These are phyloP conservation scores for Limtongia smithiae DNA, from an alignment of 805 yeast species.

Conservation along the genomic window DNA sequence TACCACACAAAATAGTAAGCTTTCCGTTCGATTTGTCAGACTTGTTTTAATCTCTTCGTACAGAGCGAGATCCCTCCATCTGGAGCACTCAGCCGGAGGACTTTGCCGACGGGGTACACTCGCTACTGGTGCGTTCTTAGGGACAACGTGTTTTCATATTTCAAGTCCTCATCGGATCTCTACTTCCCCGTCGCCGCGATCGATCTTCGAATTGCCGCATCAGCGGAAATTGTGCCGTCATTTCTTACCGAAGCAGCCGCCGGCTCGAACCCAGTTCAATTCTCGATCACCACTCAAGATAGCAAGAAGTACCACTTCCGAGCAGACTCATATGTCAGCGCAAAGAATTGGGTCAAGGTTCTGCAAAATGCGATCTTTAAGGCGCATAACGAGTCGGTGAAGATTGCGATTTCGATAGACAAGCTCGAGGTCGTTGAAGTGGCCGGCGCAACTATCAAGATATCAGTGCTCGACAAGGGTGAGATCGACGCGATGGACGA, in stretches of 20 bases:
- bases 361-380: slow-evolving; percentile 76
- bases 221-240: slow-evolving; percentile 50
- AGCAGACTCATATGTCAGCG: slow-evolving; percentile 69
- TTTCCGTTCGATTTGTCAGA: background rate
- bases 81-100: slow-evolving; percentile 50
- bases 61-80: slow-evolving; percentile 39
- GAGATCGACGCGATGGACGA: slow-evolving; percentile 60
- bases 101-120: slow-evolving; percentile 40
- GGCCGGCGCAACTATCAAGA: slow-evolving; percentile 51
- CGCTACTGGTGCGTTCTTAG: slow-evolving; percentile 80
- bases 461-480: slow-evolving; percentile 50
- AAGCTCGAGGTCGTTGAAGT: slow-evolving; percentile 59
- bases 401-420: slow-evolving; percentile 64
- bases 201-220: slow-evolving; percentile 60
- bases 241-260: slow-evolving; percentile 16
- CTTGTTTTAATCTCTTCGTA: background rate
- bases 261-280: slow-evolving; percentile 43
- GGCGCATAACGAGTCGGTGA: slow-evolving; percentile 68
- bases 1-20: slow-evolving; percentile 55
- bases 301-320: slow-evolving; percentile 54
- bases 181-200: slow-evolving; percentile 78
- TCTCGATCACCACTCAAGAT: slow-evolving; percentile 54
- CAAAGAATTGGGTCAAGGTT: slow-evolving; percentile 74
- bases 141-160: slow-evolving; percentile 64
- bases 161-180: slow-evolving; percentile 67